A percentile compares a stretch with the other conserved stretches of the same genome.
phyloP scores from a whole-genome alignment of 257 asterid species.

The Solanum lycopersicoides region DNA sequence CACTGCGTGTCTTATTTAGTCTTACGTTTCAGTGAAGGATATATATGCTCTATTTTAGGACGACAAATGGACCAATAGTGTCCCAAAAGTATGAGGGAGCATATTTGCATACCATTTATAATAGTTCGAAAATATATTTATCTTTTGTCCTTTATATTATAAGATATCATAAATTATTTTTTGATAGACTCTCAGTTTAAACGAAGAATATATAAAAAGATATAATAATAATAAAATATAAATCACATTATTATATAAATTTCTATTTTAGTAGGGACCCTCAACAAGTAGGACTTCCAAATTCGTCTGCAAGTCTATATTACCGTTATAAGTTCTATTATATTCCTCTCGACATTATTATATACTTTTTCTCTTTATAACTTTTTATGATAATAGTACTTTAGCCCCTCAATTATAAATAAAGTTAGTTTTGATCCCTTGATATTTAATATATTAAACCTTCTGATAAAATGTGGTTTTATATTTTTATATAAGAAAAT shows the following conservation, averaged over 20 bases:
- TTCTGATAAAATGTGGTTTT: background rate
- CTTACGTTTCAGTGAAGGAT: fast-evolving
- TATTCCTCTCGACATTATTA: background rate
- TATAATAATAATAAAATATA: background rate
- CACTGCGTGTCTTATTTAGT: background rate
- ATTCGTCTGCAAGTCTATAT: constrained; percentile 31
- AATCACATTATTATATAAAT: background rate
- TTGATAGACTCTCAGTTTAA: background rate
- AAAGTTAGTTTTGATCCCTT: background rate
- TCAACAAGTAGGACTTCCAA: constrained; percentile 9
- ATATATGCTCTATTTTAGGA: no score
- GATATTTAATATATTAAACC: background rate
- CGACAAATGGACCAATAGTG: fast-evolving
- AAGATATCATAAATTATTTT: no score
- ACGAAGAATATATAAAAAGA: background rate
- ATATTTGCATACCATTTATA: fast-evolving
- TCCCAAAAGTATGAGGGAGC: fast-evolving
- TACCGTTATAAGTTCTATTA: constrained; percentile 48
- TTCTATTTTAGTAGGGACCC: background rate
- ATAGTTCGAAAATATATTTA: background rate
- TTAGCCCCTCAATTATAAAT: background rate
- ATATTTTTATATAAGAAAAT: background rate
- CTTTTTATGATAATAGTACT: background rate
- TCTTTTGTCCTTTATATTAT: no score
- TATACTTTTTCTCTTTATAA: background rate